A percentile compares a stretch with the other conserved stretches of the same genome.
Evolutionary conservation across 345 rosid genomes (phyloP).

Genomic region (Lepidium africanum): DNA sequence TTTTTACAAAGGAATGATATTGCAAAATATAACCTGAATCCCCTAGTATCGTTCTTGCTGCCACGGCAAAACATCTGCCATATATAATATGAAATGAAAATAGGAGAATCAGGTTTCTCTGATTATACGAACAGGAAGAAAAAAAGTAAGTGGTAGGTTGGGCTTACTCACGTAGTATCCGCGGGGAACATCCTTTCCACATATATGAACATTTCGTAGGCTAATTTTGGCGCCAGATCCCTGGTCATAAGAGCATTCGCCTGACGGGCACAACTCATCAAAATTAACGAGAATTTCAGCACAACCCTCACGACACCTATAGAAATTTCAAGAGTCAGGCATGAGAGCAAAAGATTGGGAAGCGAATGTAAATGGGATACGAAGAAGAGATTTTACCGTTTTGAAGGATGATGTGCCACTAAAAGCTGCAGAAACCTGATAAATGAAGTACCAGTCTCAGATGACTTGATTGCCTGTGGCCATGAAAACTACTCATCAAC

Average conservation of each 20-base stretch:
- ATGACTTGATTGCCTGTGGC: slow-evolving; percentile 67
- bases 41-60: slow-evolving; percentile 88
- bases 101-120: slow-evolving; percentile 5
- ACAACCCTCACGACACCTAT: slow-evolving; percentile 93
- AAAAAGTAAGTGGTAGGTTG: background rate
- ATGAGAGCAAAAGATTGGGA: slow-evolving; percentile 6
- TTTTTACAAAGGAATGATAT: background rate
- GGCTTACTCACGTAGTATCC: slow-evolving; percentile 72
- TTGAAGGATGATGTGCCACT: slow-evolving; percentile 93
- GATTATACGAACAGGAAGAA: background rate
- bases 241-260: slow-evolving; percentile 32
- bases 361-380: background rate
- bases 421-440: slow-evolving; percentile 80
- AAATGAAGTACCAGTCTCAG: slow-evolving; percentile 63
- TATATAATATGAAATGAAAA: slow-evolving; percentile 10
- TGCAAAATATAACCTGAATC: slow-evolving; percentile 64
- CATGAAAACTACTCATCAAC: slow-evolving; percentile 7
- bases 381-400: slow-evolving; percentile 40
- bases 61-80: slow-evolving; percentile 95
- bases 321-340: slow-evolving; percentile 22
- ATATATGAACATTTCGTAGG: slow-evolving; percentile 48
- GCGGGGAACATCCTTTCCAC: slow-evolving; percentile 95
- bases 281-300: slow-evolving; percentile 80
- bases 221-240: slow-evolving; percentile 35
- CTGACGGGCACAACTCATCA: slow-evolving; percentile 62